These are phyloP conservation scores for Hypoxylon sp. DNA, from an alignment of 2,329 filamentous ascomycete genomes.

Conservation along the genomic window DNA sequence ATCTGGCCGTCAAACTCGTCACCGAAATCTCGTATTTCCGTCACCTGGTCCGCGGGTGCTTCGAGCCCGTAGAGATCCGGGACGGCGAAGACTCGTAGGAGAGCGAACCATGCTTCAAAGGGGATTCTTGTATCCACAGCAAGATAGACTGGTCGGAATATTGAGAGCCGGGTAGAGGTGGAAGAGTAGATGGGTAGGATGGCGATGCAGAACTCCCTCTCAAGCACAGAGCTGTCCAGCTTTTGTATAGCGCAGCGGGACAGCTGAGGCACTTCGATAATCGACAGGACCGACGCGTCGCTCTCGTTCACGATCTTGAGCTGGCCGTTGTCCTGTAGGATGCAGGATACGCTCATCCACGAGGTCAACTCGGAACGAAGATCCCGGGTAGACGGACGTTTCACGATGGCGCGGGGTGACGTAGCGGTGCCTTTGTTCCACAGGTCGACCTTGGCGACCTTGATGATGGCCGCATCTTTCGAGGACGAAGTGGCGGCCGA, in stretches of 20 bases:
- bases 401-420: slow-evolving; percentile 64
- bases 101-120: slow-evolving; percentile 97
- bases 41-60: slow-evolving; percentile 52
- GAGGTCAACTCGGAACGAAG: slow-evolving; percentile 62
- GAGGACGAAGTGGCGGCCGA: slow-evolving; percentile 44
- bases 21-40: slow-evolving; percentile 52
- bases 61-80: slow-evolving; percentile 84
- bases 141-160: slow-evolving; percentile 88
- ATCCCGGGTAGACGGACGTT: slow-evolving; percentile 65
- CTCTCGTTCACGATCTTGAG: slow-evolving; percentile 90
- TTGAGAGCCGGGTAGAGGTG: slow-evolving; percentile 73
- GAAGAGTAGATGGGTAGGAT: slow-evolving; percentile 94
- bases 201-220: slow-evolving; percentile 92
- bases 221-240: slow-evolving; percentile 86
- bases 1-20: slow-evolving; percentile 56
- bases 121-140: slow-evolving; percentile 85
- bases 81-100: slow-evolving; percentile 88
- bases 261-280: slow-evolving; percentile 87
- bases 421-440: slow-evolving; percentile 80
- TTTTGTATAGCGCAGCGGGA: slow-evolving; percentile 91
- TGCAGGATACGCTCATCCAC: slow-evolving; percentile 91
- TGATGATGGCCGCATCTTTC: slow-evolving; percentile 87
- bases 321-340: slow-evolving; percentile 92
- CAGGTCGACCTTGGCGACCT: slow-evolving; percentile 87
- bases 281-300: slow-evolving; percentile 79